Percentiles rank a stretch among this genome's conserved stretches.
phyloP scores from a whole-genome alignment of 768 basidiomycete genomes.

The Candolleomyces aberdarensis region DNA sequence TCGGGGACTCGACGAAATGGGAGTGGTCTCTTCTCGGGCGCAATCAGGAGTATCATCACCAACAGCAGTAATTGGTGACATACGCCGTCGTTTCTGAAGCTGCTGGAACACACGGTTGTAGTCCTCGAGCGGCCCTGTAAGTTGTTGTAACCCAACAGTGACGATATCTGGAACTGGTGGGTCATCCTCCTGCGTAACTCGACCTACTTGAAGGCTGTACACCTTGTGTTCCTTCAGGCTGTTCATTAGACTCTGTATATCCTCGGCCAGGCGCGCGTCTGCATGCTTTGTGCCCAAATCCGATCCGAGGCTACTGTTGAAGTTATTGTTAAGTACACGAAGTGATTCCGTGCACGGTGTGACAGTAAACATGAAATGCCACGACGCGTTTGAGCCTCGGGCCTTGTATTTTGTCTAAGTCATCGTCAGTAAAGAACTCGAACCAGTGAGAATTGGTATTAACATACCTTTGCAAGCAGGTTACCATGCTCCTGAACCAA shows the following conservation, averaged over 20 bases:
- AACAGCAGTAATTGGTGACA: constrained; percentile 2
- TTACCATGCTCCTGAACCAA: constrained; percentile 33
- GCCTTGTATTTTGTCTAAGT: constrained; percentile 21
- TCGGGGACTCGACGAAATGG: neutral
- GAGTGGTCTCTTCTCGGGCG: neutral
- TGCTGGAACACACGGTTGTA: constrained; percentile 7
- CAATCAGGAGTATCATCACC: neutral
- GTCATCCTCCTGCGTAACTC: constrained; percentile 16
- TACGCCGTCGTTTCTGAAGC: constrained; percentile 9
- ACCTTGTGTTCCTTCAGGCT: constrained; percentile 21
- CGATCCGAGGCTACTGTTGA: constrained; percentile 17
- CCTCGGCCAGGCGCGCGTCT: constrained; percentile 13
- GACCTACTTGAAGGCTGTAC: constrained; percentile 12
- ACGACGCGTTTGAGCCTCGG: constrained; percentile 19
- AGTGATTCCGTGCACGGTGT: constrained; percentile 22
- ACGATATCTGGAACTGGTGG: constrained; percentile 11
- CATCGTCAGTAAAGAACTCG: neutral
- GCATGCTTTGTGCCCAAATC: constrained; percentile 19
- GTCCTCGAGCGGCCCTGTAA: constrained; percentile 5
- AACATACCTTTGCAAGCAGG: constrained; percentile 28
- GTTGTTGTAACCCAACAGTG: constrained; percentile 3
- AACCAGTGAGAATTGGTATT: neutral
- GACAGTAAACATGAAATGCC: constrained; percentile 26
- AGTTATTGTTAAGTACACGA: constrained; percentile 13
- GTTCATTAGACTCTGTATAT: constrained; percentile 20